Evolutionary conservation across 257 asterid genomes (phyloP).

Genomic region (Echium plantagineum): DNA sequence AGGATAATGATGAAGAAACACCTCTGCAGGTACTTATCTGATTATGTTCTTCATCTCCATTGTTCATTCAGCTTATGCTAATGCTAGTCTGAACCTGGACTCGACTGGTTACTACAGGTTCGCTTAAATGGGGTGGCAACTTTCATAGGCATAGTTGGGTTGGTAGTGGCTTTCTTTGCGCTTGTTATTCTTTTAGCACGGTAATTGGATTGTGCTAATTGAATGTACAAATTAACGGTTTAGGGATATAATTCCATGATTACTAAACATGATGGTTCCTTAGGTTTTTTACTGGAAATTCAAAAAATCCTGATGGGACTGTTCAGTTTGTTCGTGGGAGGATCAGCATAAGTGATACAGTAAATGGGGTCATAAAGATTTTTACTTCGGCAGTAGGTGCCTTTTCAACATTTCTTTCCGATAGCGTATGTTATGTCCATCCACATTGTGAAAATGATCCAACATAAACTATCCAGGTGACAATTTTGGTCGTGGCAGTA

Average conservation of each 20-base stretch:
- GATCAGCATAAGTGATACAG: slow-evolving; percentile 39
- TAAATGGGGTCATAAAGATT: slow-evolving; percentile 71
- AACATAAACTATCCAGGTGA: slow-evolving; percentile 51
- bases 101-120: slow-evolving; percentile 33
- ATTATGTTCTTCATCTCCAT: not conserved
- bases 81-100: slow-evolving; percentile 9
- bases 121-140: slow-evolving; percentile 97
- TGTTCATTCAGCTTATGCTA: not conserved
- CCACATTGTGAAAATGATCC: slow-evolving; percentile 17
- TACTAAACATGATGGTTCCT: slow-evolving; percentile 1
- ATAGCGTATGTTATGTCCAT: not conserved
- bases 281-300: slow-evolving; percentile 79
- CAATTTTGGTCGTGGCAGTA: slow-evolving; percentile 93
- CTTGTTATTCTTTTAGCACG: slow-evolving; percentile 64
- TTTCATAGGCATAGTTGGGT: slow-evolving; percentile 87
- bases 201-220: slow-evolving; percentile 22
- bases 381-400: slow-evolving; percentile 78
- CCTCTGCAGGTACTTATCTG: slow-evolving; percentile 67
- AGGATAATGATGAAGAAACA: slow-evolving; percentile 97
- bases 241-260: not conserved
- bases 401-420: not conserved
- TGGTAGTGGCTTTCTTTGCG: slow-evolving; percentile 66
- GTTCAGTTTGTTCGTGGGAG: slow-evolving; percentile 63
- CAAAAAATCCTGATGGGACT: slow-evolving; percentile 64
- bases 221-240: not conserved